Evolutionary conservation across 2,329 filamentous ascomycete genomes (phyloP), one percentile per base, ranked within the genome.

Genomic region (Penicillium sp.): DNA sequence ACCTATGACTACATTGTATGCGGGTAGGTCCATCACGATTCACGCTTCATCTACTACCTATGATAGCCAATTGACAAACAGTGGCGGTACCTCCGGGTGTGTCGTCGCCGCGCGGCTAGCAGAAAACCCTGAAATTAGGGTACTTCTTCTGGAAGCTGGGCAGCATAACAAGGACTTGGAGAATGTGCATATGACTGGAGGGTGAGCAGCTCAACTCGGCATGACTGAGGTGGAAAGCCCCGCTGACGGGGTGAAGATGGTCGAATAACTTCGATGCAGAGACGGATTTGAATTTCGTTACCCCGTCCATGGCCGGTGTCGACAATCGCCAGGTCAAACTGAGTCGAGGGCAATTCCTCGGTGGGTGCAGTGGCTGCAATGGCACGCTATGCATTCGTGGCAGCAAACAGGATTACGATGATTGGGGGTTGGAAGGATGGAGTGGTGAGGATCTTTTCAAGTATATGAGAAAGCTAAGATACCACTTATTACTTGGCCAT

Each of bases 341-440:
- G 42, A 79, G 75, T 50, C 71, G 79, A 54, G 78, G 79, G 3
- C 73, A 74, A 25, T 80, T 79, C 56, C 68, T 81, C 2, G 76
- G 78, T 12, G 78, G 78, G 15, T 75, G 70, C 50, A 78, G 75
- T 65, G 78, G 78, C 8, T 75, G 73, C 54, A 81, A 81, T 61
- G 78, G 77, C 20, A 81, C 78, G 0, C 71, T 81, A 20, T 79
- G 76, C 57, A 70, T 81, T 37, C 74, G 78, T 6, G 79, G 78
- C 5, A 69, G 69, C 25, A 77, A 76, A 59, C 77, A 80, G 59
- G 78, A 80, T 49, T 81, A 76, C 57, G 83, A 87, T 69, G 83
- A 87, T 58, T 86, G 85, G 85, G 78, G 71, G 2, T 63, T 80
- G 76, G 38, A 74, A 5, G 84, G 82, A 2, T 85, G 85, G 84